Conservation (phyloP, 345 rosid species). For the Noccaea caerulescens region DNA sequence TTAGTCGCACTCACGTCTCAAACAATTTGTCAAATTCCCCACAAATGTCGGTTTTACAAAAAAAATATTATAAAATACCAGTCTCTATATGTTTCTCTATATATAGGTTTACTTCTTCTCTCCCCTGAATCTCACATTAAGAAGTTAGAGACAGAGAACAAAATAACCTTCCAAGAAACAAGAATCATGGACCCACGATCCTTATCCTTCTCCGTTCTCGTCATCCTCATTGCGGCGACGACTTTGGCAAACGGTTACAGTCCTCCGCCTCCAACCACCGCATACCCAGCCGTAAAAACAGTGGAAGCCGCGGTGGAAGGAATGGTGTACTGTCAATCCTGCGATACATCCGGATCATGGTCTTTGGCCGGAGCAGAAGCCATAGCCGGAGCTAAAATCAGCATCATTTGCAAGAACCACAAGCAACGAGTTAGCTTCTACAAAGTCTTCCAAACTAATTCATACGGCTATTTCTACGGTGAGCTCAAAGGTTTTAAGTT, state of each 20-base stretch:
- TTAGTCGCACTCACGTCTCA: slow-evolving; percentile 41
- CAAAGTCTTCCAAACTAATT: slow-evolving; percentile 63
- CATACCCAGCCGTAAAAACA: slow-evolving; percentile 44
- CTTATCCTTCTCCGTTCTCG: slow-evolving; percentile 40
- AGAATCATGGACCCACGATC: slow-evolving; percentile 34
- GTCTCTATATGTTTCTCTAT: slow-evolving; percentile 14
- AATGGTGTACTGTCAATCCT: slow-evolving; percentile 83
- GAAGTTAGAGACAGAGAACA: slow-evolving; percentile 47
- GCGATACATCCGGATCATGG: slow-evolving; percentile 70
- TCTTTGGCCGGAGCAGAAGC: slow-evolving; percentile 70
- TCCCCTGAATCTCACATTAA: slow-evolving; percentile 9
- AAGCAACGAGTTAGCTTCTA: slow-evolving; percentile 60
- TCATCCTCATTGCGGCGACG: slow-evolving; percentile 33
- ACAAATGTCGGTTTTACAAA: background rate
- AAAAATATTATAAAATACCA: background rate
- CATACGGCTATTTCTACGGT: slow-evolving; percentile 72
- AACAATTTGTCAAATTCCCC: slow-evolving; percentile 15
- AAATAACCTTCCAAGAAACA: background rate
- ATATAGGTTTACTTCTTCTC: background rate
- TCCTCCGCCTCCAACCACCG: slow-evolving; percentile 37
- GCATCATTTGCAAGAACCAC: slow-evolving; percentile 74
- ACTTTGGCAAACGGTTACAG: slow-evolving; percentile 42
- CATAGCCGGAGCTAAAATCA: slow-evolving; percentile 66
- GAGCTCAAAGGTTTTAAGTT: slow-evolving; percentile 62
- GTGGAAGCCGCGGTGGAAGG: slow-evolving; percentile 74